These are phyloP conservation scores for Orbilia ellipsospora DNA, from an alignment of 2,329 filamentous ascomycete species.

Conservation along the genomic window DNA sequence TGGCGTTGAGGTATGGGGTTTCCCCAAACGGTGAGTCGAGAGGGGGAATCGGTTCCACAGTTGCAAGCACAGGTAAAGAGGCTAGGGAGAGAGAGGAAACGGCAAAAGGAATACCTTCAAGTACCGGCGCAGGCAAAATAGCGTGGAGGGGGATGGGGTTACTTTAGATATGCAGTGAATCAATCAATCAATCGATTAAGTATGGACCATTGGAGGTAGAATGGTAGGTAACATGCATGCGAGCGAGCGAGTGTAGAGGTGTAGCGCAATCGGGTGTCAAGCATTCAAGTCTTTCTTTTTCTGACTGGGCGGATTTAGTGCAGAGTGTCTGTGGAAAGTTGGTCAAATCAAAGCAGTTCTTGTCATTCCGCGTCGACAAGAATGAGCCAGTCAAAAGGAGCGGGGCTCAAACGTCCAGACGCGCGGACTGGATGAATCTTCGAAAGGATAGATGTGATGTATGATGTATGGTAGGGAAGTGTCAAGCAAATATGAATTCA, in stretches of 20 bases:
- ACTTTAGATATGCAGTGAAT: conserved; percentile 19
- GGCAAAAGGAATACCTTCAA: conserved; percentile 18
- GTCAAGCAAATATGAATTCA: too few relatives aligned
- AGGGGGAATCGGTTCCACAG: conserved; percentile 24
- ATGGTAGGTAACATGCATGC: too few relatives aligned
- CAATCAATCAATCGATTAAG: conserved; percentile 4
- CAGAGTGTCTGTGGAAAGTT: background rate
- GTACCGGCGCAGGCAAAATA: conserved; percentile 1
- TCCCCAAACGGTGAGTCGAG: conserved; percentile 49
- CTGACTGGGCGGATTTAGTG: conserved; percentile 2
- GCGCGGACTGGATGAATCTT: background rate
- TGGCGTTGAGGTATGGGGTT: conserved; percentile 44
- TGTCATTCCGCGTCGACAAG: background rate
- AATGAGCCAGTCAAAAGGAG: background rate
- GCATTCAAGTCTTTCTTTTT: conserved; percentile 1
- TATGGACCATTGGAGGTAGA: background rate
- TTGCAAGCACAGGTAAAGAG: conserved; percentile 11
- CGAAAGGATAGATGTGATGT: background rate
- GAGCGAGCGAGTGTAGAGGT: too few relatives aligned
- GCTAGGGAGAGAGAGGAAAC: conserved; percentile 10
- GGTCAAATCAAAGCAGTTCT: conserved; percentile 4
- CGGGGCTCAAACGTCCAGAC: background rate
- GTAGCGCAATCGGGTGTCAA: too few relatives aligned
- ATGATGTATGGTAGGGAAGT: too few relatives aligned
- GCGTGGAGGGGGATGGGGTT: conserved; percentile 12